phyloP scores from a whole-genome alignment of 2,329 filamentous ascomycete species.

The Elsinoe necatrix region DNA sequence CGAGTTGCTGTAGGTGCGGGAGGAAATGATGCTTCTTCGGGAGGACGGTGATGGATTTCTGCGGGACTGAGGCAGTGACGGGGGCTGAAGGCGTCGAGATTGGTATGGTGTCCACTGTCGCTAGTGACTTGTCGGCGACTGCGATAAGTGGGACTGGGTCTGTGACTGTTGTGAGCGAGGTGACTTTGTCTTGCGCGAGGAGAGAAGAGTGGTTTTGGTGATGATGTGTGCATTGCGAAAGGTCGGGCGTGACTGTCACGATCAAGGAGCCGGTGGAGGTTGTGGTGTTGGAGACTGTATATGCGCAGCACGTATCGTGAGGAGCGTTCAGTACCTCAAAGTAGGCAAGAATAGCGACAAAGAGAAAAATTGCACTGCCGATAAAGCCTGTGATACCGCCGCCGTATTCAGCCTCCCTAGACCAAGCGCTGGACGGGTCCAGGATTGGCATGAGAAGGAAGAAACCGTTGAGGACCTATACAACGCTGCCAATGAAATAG shows the following conservation, averaged over 20 bases:
- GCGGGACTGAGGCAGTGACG: conserved; percentile 39
- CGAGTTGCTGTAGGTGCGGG: conserved; percentile 43
- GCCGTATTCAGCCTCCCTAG: background rate
- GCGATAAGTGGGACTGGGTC: background rate
- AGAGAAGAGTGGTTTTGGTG: conserved; percentile 1
- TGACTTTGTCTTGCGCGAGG: background rate
- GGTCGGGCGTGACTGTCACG: background rate
- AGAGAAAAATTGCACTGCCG: background rate
- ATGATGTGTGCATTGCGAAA: conserved; percentile 4
- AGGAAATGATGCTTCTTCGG: conserved; percentile 47
- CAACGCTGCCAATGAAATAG: background rate
- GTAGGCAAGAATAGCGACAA: background rate
- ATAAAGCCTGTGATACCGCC: background rate
- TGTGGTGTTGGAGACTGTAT: background rate
- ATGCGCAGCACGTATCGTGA: conserved; percentile 7
- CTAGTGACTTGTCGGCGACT: background rate
- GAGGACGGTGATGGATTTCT: conserved; percentile 50
- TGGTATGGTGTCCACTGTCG: background rate
- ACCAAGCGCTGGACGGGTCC: background rate
- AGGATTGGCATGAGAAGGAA: background rate
- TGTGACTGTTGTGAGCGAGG: background rate
- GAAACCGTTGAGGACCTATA: conserved; percentile 8
- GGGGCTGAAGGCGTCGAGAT: background rate
- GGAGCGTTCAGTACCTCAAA: conserved; percentile 4
- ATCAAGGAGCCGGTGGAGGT: background rate